Evolutionary conservation across 106 monocot species (phyloP), one percentile per base, ranked within the genome.

Genomic region (Gastrodia elata): DNA sequence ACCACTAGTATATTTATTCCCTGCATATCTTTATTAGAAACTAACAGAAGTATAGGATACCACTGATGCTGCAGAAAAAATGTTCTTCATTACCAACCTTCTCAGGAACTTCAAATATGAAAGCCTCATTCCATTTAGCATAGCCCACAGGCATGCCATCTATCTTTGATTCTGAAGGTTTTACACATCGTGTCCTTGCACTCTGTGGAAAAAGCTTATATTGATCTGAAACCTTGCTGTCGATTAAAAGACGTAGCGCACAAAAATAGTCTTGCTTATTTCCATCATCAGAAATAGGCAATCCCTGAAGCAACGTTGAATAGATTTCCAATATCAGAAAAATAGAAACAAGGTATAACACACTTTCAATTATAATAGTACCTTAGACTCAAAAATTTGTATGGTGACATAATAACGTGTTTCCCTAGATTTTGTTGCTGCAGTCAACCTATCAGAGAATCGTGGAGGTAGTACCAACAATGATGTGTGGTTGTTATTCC

Each of bases 101-200:
- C 48, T 88, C 86, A 70, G 97, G 97, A 74, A 92, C 78, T 83
- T 97, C 92, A 86, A 97, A 97, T 64, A 97, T 82, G 78, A 97
- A 97, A 82, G 88, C 81, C 76, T 97, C 97, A 85, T 97, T 93
- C 97, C 97, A 97, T 56, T 88, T 90, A 41, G 84, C 90, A 82
- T 43, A 70, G 16, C 82, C 87, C 78, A 80, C 57, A 35, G 27
- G 39, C 13, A 35, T 43, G 16, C 38, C 75, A 82, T 74, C 79
- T 37, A 48, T 71, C 11, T 55, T 81, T 75, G 83, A 83, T 44
- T 86, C 40, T 8, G 65, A 32, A 71, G 90, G 92, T 77, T 65
- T 90, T 40, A 86, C 81, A 76, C 89, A 87, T 81, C 90, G 82
- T 22, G 97, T 93, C 82, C 97, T 90, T 78, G 97, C 97, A 90